Base-by-base conservation (phyloP, 2,329 filamentous ascomycete species). In the Xylariaceae sp. region DNA sequence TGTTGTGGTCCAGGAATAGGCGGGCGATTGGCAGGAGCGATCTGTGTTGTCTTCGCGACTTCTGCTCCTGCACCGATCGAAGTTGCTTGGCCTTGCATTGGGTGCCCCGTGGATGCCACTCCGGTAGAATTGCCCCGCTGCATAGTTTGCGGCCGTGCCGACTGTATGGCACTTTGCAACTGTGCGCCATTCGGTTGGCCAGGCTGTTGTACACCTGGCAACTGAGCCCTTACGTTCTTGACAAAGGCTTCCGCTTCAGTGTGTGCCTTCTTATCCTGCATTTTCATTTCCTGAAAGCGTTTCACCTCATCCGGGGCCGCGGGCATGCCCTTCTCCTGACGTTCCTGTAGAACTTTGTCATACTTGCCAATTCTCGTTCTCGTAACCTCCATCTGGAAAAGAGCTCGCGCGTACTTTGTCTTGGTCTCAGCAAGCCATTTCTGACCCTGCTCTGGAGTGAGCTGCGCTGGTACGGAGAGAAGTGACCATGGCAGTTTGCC, bases 11-110 rank as follows among this genome's bases (percentile, higher is more conserved):
- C 65, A 11, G 60, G 37, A 50, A 62, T 34, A 8, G 57, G 56
- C 11, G 66, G 44, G 44, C 69, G 63, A 23, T 64, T 64, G 2
- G 62, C 62, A 9, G 66, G 67, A 15, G 64, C 66, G 8, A 70
- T 61, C 57, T 72, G 70, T 55, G 70, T 66, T 44, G 63, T 73
- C 58, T 71, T 72, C 2, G 71, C 71, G 2, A 67, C 69, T 48
- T 72, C 69, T 63, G 72, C 72, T 13, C 71, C 71, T 4, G 71
- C 69, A 56, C 68, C 72, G 6, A 73, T 69, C 23, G 71, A 71
- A 9, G 71, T 67, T 2, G 71, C 69, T 13, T 67, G 68, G 15
- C 67, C 69, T 45, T 73, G 71, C 68, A 73, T 72, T 1, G 70
- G 59, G 51, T 71, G 65, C 35, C 23, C 23, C 23, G 59, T 66